phyloP scores from a whole-genome alignment of 352 stramenopile genomes.

The Phytophthora sp. region DNA sequence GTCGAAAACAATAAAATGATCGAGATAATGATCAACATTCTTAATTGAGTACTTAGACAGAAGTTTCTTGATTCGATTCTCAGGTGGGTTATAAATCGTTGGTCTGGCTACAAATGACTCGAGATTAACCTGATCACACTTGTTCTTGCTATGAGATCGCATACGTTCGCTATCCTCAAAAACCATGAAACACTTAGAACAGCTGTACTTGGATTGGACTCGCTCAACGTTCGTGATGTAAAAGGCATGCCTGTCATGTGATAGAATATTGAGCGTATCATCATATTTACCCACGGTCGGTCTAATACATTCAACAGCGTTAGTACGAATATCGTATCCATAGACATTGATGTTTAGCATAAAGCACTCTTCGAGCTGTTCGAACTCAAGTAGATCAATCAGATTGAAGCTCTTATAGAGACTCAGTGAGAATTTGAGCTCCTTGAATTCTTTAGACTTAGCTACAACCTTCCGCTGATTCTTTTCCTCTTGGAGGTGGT shows the following conservation, averaged over 20 bases:
- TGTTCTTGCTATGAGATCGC: slow-evolving; percentile 20
- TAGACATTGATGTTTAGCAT: slow-evolving; percentile 12
- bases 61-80: background rate
- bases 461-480: background rate
- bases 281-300: background rate
- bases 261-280: slow-evolving; percentile 4
- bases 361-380: slow-evolving; percentile 19
- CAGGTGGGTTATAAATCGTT: background rate
- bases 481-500: background rate
- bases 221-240: slow-evolving; percentile 29
- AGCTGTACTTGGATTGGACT: slow-evolving; percentile 17
- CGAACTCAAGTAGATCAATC: slow-evolving; percentile 19
- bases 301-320: slow-evolving; percentile 1
- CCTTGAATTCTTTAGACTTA: background rate
- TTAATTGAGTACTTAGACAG: slow-evolving; percentile 7
- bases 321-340: background rate
- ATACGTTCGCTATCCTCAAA: slow-evolving; percentile 19
- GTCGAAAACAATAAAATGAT: slow-evolving; percentile 31
- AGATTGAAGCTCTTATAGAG: slow-evolving; percentile 12
- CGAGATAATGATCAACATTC: slow-evolving; percentile 13
- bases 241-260: slow-evolving; percentile 26
- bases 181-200: slow-evolving; percentile 7
- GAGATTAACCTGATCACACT: slow-evolving; percentile 26
- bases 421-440: background rate
- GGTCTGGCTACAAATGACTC: slow-evolving; percentile 15